Evolutionary conservation across 441 rosid genomes (phyloP), one percentile per base, ranked within the genome.

Genomic region (Pelargonium citronellum): DNA sequence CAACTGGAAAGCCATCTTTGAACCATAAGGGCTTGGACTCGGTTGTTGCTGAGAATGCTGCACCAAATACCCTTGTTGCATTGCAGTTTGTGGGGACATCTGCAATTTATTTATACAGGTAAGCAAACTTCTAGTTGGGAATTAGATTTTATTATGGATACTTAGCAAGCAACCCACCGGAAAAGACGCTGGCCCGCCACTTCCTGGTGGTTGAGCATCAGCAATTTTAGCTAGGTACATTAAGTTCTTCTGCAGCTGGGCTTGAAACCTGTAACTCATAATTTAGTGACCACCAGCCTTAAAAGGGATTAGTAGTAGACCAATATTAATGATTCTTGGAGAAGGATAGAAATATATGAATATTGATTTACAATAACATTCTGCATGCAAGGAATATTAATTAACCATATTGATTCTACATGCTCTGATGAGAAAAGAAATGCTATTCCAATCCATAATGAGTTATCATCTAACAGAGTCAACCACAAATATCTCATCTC

Each of bases 1-100:
- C 60, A 53, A 7, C 8, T 53, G 60, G 60, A 53, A 53, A 53
- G 60, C 22, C 60, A 53, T 15, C 60, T 53, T 53, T 7, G 60
- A 53, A 16, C 20, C 22, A 1, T 53, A 53, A 53, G 60, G 60
- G 60, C 30, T 27, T 27, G 30, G 30, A 27, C 22, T 53, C 16
- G 16, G 60, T 16, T 53, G 60, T n/a, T 53, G 60, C 60, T 53
- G 60, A 53, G 58, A 51, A 51, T 51, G 58, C 1, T 20, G 65
- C 65, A 61, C 20, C 30, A 61, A 61, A 12, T 61, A 22, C 37
- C 65, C 65, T 61, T 61, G 65, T 61, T 61, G 65, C 65, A 22
- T 22, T 24, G 30, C 34, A 19, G 64, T 9, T 12, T 60, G 64
- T 60, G 34, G 34, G 30, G 64, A 19, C 64, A 60, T 60, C 64